phyloP scores from a whole-genome alignment of 2,329 filamentous ascomycete species.

The Diplocarpon mali region DNA sequence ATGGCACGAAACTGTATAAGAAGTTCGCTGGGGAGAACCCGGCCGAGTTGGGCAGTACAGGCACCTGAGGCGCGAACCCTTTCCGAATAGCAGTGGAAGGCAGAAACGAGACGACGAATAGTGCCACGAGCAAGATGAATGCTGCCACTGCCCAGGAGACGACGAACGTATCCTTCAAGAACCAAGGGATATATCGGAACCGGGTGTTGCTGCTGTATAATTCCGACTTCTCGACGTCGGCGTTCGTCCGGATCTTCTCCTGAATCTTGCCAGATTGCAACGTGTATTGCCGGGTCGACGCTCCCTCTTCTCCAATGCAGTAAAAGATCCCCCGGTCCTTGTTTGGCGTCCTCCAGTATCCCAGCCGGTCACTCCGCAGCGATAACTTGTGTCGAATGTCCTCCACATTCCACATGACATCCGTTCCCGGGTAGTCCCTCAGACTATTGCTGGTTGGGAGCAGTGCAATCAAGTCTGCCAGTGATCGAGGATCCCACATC shows the following conservation, averaged over 20 bases:
- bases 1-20: conserved; percentile 68
- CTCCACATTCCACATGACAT: conserved; percentile 42
- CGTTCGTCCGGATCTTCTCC: conserved; percentile 26
- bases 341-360: conserved; percentile 70
- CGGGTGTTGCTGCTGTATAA: conserved; percentile 32
- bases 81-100: conserved; percentile 50
- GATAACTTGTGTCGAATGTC: conserved; percentile 43
- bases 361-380: conserved; percentile 59
- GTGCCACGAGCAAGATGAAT: conserved; percentile 51
- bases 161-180: conserved; percentile 56
- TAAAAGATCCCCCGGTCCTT: conserved; percentile 60
- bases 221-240: conserved; percentile 19
- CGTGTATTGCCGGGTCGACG: conserved; percentile 38
- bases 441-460: conserved; percentile 72
- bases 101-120: conserved; percentile 71
- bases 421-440: conserved; percentile 58
- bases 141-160: conserved; percentile 52
- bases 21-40: conserved; percentile 85
- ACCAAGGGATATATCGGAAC: conserved; percentile 66
- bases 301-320: conserved; percentile 57
- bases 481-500: conserved; percentile 72
- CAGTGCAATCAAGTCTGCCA: conserved; percentile 71
- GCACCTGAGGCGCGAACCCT: conserved; percentile 63
- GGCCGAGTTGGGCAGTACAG: conserved; percentile 43
- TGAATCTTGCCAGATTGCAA: conserved; percentile 35